Conservation (phyloP, 352 stramenopile genomes). For the Lagenidium giganteum region DNA sequence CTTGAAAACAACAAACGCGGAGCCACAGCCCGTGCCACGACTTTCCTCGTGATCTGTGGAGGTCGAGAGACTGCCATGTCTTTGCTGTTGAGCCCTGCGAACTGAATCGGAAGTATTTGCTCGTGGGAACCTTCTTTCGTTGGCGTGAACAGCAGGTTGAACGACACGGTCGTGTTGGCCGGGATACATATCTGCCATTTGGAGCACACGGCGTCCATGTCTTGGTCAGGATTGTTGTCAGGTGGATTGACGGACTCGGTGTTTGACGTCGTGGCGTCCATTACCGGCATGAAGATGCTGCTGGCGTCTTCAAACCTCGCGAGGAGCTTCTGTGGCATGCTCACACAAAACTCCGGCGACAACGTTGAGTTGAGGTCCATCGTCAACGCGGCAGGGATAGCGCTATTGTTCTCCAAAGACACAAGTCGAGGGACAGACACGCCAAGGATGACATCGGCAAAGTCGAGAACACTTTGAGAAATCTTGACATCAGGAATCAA, state of each 20-base stretch:
- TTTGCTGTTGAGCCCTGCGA: conserved; percentile 37
- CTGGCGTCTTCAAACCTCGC: conserved; percentile 69
- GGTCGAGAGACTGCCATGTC: conserved; percentile 15
- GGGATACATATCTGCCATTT: conserved; percentile 77
- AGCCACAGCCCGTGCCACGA: conserved; percentile 46
- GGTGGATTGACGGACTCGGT: neutral
- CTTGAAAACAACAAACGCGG: conserved; percentile 71
- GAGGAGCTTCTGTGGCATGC: conserved; percentile 40
- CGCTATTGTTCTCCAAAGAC: conserved; percentile 72
- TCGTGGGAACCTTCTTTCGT: conserved; percentile 31
- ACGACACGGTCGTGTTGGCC: conserved; percentile 54
- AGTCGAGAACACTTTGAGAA: conserved; percentile 40
- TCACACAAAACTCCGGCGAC: conserved; percentile 61
- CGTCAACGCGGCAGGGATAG: conserved; percentile 72
- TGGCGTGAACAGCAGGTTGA: conserved; percentile 77
- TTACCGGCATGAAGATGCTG: conserved; percentile 71
- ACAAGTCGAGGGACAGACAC: conserved; percentile 56
- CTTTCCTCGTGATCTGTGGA: conserved; percentile 26
- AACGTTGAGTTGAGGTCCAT: conserved; percentile 57
- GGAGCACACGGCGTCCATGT: conserved; percentile 23
- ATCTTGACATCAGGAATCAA: conserved; percentile 82
- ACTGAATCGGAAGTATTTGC: conserved; percentile 69
- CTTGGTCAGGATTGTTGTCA: neutral
- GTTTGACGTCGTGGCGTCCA: conserved; percentile 5
- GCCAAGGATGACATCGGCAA: conserved; percentile 78